phyloP scores from a whole-genome alignment of 441 rosid species.

The Viola pubescens region DNA sequence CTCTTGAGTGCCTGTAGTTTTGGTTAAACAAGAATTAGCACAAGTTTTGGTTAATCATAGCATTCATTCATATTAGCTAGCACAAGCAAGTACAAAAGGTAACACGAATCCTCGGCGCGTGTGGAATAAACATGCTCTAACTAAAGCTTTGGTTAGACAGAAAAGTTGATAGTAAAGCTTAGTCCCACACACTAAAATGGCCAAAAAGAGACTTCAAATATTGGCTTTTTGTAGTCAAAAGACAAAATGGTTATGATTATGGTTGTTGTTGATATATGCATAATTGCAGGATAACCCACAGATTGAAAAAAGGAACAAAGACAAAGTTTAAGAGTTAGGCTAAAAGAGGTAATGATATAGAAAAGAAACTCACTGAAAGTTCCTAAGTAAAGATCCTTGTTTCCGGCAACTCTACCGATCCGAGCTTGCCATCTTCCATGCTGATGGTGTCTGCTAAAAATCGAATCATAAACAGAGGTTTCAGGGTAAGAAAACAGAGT shows the following conservation, averaged over 20 bases:
- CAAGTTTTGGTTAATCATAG: neutral
- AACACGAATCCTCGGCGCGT: too few species aligned
- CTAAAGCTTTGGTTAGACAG: slow-evolving; percentile 8
- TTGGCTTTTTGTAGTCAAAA: slow-evolving; percentile 15
- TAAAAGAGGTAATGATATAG: neutral
- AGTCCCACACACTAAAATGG: neutral
- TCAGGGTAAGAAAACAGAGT: neutral
- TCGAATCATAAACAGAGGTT: slow-evolving; percentile 4
- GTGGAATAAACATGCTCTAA: slow-evolving; percentile 5
- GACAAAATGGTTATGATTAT: slow-evolving; percentile 6
- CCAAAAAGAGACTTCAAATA: neutral
- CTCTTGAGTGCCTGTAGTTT: slow-evolving; percentile 76
- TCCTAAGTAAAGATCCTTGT: slow-evolving; percentile 95
- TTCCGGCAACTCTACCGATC: slow-evolving; percentile 94
- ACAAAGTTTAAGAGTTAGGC: too few species aligned
- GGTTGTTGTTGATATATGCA: neutral
- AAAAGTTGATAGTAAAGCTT: too few species aligned
- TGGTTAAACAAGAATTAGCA: slow-evolving; percentile 1
- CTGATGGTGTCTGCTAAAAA: slow-evolving; percentile 68
- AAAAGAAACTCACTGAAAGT: slow-evolving; percentile 58
- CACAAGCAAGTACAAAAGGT: neutral
- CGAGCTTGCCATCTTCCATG: slow-evolving; percentile 99
- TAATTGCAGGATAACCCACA: neutral
- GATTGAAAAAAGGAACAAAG: too few species aligned
- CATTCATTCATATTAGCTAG: neutral